These are phyloP conservation scores for Hippophae tibetana DNA, from an alignment of 306 rosid species.

Conservation along the genomic window DNA sequence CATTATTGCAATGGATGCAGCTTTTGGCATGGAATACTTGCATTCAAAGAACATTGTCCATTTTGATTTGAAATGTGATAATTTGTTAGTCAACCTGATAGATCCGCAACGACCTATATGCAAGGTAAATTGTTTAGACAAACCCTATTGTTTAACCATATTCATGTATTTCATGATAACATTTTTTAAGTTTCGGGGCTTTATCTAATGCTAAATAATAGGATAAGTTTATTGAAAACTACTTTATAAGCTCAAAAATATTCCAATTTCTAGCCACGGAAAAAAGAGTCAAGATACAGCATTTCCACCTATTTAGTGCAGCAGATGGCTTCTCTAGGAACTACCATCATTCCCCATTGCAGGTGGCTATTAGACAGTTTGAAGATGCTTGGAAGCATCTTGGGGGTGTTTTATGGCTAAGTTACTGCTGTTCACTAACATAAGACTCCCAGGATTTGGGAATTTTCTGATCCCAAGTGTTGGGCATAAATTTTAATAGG, in stretches of 20 bases:
- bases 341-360: too few relatives aligned
- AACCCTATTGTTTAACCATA: not conserved
- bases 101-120: conserved; percentile 30
- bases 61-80: conserved; percentile 32
- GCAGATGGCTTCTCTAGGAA: too few relatives aligned
- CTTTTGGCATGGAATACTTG: conserved; percentile 29
- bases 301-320: not conserved
- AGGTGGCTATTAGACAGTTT: too few relatives aligned
- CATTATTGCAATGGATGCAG: conserved; percentile 29
- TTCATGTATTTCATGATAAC: conserved; percentile 1
- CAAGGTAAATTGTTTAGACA: conserved; percentile 20
- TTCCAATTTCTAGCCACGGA: too few relatives aligned
- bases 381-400: not conserved
- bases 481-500: conserved; percentile 6
- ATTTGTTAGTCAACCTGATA: conserved; percentile 26
- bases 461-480: not conserved
- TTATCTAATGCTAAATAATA: too few relatives aligned
- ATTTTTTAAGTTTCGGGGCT: not conserved
- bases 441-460: too few relatives aligned
- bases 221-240: too few relatives aligned
- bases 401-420: not conserved
- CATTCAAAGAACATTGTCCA: conserved; percentile 29
- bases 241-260: too few relatives aligned
- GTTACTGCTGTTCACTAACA: not conserved
- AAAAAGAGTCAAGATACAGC: not conserved